A percentile compares a stretch with the other conserved stretches of the same genome.
Conservation (phyloP, 345 rosid genomes). For the Corchorus capsularis region DNA sequence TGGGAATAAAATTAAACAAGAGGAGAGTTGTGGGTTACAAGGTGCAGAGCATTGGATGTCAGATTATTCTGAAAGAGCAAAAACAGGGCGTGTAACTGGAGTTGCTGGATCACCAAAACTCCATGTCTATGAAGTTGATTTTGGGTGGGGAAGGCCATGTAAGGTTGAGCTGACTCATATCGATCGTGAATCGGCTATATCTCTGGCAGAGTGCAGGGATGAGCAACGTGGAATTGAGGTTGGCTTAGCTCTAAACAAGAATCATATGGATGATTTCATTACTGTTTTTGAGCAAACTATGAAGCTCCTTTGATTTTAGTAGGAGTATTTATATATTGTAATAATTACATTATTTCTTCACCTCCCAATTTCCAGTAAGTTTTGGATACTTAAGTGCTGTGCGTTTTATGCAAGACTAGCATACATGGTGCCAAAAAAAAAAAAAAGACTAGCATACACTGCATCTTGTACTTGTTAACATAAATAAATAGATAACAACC, state of each 20-base stretch:
- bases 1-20: slow-evolving; percentile 31
- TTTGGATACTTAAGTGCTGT: too few species aligned
- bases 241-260: too few species aligned
- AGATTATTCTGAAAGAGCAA: not conserved
- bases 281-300: not conserved
- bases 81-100: not conserved
- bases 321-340: too few species aligned
- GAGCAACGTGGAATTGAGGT: too few species aligned
- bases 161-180: slow-evolving; percentile 45
- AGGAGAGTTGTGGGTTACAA: slow-evolving; percentile 26
- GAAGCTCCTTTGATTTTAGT: not conserved
- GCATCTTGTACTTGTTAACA: too few species aligned
- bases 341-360: too few species aligned
- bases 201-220: slow-evolving; percentile 24
- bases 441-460: too few species aligned
- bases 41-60: slow-evolving; percentile 11
- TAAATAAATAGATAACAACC: too few species aligned
- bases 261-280: not conserved
- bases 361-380: too few species aligned
- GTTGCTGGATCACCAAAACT: slow-evolving; percentile 47
- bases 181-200: slow-evolving; percentile 25
- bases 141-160: slow-evolving; percentile 52
- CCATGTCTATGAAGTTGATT: slow-evolving; percentile 38
- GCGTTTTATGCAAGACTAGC: too few species aligned
- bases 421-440: too few species aligned